These are phyloP conservation scores for Mycena alexandri DNA, from an alignment of 768 basidiomycete genomes.

Conservation along the genomic window DNA sequence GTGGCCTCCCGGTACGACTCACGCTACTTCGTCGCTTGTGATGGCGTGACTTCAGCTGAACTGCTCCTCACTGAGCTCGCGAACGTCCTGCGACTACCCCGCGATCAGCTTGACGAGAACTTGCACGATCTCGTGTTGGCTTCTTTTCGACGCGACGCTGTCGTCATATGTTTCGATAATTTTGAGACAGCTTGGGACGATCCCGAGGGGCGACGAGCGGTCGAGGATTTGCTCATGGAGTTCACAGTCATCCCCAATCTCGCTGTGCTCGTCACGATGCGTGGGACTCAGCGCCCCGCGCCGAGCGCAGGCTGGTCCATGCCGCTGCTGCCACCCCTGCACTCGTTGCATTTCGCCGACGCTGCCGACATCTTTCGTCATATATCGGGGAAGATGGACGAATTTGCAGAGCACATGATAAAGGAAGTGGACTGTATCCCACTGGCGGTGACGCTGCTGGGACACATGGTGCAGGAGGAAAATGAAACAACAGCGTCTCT, in stretches of 20 bases:
- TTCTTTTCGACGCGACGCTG: conserved; percentile 22
- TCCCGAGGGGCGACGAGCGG: conserved; percentile 22
- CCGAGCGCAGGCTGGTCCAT: conserved; percentile 34
- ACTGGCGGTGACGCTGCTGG: conserved; percentile 35
- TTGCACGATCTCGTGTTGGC: conserved; percentile 37
- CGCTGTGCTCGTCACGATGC: conserved; percentile 34
- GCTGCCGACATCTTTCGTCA: conserved; percentile 33
- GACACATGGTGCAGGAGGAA: conserved; percentile 38
- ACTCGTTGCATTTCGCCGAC: conserved; percentile 31
- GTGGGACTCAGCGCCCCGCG: conserved; percentile 35
- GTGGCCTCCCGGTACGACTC: conserved; percentile 31
- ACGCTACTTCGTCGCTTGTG: conserved; percentile 38
- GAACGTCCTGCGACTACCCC: conserved; percentile 36
- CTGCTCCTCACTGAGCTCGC: conserved; percentile 39
- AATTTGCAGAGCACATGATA: conserved; percentile 35
- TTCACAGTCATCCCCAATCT: conserved; percentile 30
- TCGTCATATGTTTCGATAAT: conserved; percentile 37
- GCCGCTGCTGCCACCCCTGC: conserved; percentile 33
- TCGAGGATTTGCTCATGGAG: conserved; percentile 34
- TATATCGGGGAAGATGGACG: conserved; percentile 36
- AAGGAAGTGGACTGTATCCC: conserved; percentile 37
- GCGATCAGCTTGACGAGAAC: conserved; percentile 37
- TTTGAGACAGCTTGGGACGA: conserved; percentile 38
- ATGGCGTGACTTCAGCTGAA: conserved; percentile 37
- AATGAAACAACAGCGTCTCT: conserved; percentile 39